These are phyloP conservation scores for Somion occarium DNA, from an alignment of 1,284 basidiomycete genomes.

Conservation along the genomic window DNA sequence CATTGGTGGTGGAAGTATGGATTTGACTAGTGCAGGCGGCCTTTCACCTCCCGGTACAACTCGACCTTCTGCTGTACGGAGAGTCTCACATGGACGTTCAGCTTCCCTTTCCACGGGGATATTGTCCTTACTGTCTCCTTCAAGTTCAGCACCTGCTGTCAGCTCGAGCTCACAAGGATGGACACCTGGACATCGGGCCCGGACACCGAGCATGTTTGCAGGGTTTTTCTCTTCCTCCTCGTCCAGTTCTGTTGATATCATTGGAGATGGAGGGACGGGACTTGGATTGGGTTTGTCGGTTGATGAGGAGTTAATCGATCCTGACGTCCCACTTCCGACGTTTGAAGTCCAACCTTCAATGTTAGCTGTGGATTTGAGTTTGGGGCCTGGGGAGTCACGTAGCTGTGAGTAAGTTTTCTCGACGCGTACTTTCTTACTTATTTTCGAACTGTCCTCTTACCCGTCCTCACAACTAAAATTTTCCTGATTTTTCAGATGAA, in stretches of 20 bases:
- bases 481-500: slow-evolving; percentile 47
- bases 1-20: slow-evolving; percentile 74
- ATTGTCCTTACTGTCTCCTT: slow-evolving; percentile 43
- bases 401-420: slow-evolving; percentile 55
- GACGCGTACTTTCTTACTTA: slow-evolving; percentile 2
- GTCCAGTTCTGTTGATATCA: slow-evolving; percentile 11
- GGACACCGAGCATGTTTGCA: slow-evolving; percentile 25
- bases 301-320: slow-evolving; percentile 45
- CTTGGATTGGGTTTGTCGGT: slow-evolving; percentile 21
- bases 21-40: slow-evolving; percentile 47
- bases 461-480: too few relatives aligned
- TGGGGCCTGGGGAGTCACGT: slow-evolving; percentile 76
- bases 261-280: slow-evolving; percentile 15
- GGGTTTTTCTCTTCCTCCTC: slow-evolving; percentile 19
- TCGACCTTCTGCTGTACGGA: slow-evolving; percentile 30
- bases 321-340: slow-evolving; percentile 71
- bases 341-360: slow-evolving; percentile 81
- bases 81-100: slow-evolving; percentile 41
- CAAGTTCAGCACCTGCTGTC: slow-evolving; percentile 14
- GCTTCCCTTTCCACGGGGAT: slow-evolving; percentile 53
- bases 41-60: slow-evolving; percentile 10
- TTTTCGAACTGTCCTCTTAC: background rate
- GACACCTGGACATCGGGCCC: slow-evolving; percentile 23
- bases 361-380: slow-evolving; percentile 75
- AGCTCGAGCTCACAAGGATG: slow-evolving; percentile 15